A percentile compares a stretch with the other conserved stretches of the same genome.
phyloP scores from a whole-genome alignment of 495 filamentous ascomycete species.

The Penicillium pancosmium region DNA sequence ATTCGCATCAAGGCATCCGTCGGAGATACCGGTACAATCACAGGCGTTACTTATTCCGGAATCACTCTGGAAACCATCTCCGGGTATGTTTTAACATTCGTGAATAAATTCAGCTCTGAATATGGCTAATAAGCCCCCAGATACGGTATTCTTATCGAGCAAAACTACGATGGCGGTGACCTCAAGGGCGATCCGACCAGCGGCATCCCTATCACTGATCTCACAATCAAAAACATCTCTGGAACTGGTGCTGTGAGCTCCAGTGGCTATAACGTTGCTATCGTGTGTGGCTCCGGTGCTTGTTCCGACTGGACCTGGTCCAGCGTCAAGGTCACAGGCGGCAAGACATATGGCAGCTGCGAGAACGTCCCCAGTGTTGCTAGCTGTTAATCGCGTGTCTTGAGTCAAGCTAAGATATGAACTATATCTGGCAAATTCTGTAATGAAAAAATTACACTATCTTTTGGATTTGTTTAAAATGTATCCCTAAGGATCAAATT shows the following conservation, averaged over 20 bases:
- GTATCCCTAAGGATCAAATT: no score
- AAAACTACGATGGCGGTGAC: constrained; percentile 62
- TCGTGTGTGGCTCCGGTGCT: constrained; percentile 52
- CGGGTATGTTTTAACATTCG: constrained; percentile 11
- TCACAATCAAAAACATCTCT: constrained; percentile 49
- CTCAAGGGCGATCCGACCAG: constrained; percentile 55
- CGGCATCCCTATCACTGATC: constrained; percentile 59
- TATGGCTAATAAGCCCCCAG: constrained; percentile 9
- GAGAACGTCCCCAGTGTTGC: constrained; percentile 41
- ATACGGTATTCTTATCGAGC: constrained; percentile 65
- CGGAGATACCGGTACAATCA: constrained; percentile 29
- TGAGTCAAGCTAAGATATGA: not conserved
- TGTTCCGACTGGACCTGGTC: constrained; percentile 49
- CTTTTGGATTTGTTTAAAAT: no score
- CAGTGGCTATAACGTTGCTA: constrained; percentile 49
- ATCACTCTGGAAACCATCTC: constrained; percentile 30
- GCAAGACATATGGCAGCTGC: constrained; percentile 44
- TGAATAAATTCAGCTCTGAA: not conserved
- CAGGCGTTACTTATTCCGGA: constrained; percentile 24
- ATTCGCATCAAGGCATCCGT: constrained; percentile 33
- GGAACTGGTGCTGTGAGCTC: constrained; percentile 43
- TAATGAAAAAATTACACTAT: no score
- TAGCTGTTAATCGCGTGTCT: constrained; percentile 23
- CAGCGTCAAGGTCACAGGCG: constrained; percentile 50
- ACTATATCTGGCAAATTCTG: no score